A percentile compares a stretch with the other conserved stretches of the same genome.
Conservation (phyloP, 1,139 yeast genomes). For the Geotrichum europaeum region DNA sequence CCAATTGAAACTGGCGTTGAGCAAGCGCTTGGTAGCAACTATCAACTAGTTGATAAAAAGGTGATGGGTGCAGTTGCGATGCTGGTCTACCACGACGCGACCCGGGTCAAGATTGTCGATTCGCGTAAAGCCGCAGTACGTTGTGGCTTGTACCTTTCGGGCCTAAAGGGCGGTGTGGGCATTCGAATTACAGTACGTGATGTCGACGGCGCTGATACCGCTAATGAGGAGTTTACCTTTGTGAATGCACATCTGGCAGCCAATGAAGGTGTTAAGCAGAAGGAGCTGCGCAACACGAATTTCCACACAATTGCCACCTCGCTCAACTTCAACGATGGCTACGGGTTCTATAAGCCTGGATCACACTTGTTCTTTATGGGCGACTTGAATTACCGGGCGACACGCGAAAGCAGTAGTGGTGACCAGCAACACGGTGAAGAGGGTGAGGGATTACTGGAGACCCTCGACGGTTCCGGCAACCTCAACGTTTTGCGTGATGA, state of each 20-base stretch:
- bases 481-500: conserved; percentile 48
- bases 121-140: conserved; percentile 33
- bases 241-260: conserved; percentile 71
- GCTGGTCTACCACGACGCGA: conserved; percentile 44
- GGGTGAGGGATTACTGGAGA: neutral
- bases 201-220: conserved; percentile 17
- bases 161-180: conserved; percentile 72
- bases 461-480: neutral
- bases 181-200: conserved; percentile 43
- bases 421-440: neutral
- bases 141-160: conserved; percentile 56
- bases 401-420: conserved; percentile 17
- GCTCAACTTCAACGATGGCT: conserved; percentile 56
- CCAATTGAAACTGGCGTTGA: conserved; percentile 41
- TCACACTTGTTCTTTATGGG: conserved; percentile 71
- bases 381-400: conserved; percentile 72
- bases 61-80: conserved; percentile 64
- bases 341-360: conserved; percentile 48
- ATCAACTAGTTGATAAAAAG: conserved; percentile 43
- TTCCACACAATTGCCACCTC: conserved; percentile 46
- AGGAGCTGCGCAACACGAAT: conserved; percentile 48
- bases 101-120: conserved; percentile 20
- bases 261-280: conserved; percentile 54
- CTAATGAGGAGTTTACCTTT: conserved; percentile 46
- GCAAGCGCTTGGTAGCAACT: conserved; percentile 39